Conservation (phyloP, 1,284 basidiomycete species). For the Sutorius eximius region DNA sequence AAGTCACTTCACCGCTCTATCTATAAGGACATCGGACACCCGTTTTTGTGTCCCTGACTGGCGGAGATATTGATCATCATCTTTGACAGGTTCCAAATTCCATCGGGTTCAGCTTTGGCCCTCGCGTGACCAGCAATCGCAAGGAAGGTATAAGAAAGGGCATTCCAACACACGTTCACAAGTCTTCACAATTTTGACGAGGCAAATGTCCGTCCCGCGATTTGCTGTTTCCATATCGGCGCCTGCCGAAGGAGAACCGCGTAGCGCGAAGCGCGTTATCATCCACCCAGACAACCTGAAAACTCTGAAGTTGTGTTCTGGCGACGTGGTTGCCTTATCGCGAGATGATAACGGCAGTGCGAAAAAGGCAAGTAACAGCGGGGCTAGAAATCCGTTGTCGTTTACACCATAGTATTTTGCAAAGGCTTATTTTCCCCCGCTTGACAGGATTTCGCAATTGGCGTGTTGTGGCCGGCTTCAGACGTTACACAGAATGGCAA, state of each 20-base stretch:
- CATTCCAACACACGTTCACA: neutral
- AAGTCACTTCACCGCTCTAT: constrained; percentile 7
- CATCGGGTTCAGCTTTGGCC: neutral
- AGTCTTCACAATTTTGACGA: neutral
- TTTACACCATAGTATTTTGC: constrained; percentile 7
- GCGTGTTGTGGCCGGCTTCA: constrained; percentile 68
- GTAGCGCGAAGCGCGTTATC: constrained; percentile 62
- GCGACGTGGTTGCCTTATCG: constrained; percentile 65
- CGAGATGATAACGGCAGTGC: constrained; percentile 36
- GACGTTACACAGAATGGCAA: constrained; percentile 58
- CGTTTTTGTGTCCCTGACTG: neutral
- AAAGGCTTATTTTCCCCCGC: constrained; percentile 18
- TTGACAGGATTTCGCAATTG: constrained; percentile 58
- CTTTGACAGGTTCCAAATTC: constrained; percentile 5
- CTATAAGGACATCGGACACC: neutral
- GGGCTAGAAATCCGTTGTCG: constrained; percentile 12
- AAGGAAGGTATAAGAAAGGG: neutral
- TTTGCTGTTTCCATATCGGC: constrained; percentile 47
- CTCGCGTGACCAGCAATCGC: neutral
- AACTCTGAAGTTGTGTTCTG: constrained; percentile 61
- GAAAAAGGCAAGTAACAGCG: constrained; percentile 37
- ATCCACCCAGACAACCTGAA: constrained; percentile 68
- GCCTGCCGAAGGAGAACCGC: constrained; percentile 42
- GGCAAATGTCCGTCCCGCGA: constrained; percentile 39
- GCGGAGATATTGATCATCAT: neutral